Evolutionary conservation across 805 yeast genomes (phyloP).

Genomic region (Wickerhamomyces bisporus): DNA sequence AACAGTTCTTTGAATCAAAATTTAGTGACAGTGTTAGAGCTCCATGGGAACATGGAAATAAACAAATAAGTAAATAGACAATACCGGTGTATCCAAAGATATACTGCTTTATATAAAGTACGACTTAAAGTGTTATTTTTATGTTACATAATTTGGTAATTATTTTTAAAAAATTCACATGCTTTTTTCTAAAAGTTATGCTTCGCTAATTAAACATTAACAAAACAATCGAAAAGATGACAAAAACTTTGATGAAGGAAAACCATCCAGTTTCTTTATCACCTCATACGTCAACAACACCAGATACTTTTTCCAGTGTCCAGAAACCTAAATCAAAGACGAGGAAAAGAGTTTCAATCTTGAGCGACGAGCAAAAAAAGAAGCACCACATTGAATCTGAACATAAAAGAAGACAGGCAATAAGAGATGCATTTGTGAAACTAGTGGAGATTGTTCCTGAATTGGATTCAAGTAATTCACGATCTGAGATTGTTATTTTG

Average conservation of each 20-base stretch:
- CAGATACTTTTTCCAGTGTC: background rate
- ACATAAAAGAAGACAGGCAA: slow-evolving; percentile 80
- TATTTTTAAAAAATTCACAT: too few relatives aligned
- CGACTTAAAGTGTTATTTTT: too few relatives aligned
- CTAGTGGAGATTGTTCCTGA: slow-evolving; percentile 74
- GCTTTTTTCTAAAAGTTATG: too few relatives aligned
- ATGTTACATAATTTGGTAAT: too few relatives aligned
- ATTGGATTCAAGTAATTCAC: slow-evolving; percentile 58
- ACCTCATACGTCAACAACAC: background rate
- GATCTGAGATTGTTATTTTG: slow-evolving; percentile 76
- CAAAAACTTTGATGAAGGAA: too few relatives aligned
- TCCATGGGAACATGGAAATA: slow-evolving; percentile 12
- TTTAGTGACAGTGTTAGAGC: background rate
- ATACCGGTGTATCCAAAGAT: too few relatives aligned
- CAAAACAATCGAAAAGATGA: too few relatives aligned
- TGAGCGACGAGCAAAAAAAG: slow-evolving; percentile 37
- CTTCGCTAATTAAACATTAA: too few relatives aligned
- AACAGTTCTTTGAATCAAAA: slow-evolving; percentile 8
- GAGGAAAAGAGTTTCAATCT: slow-evolving; percentile 14
- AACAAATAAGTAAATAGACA: too few relatives aligned
- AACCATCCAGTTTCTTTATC: slow-evolving; percentile 1
- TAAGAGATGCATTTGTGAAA: slow-evolving; percentile 74
- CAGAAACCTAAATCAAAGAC: slow-evolving; percentile 3
- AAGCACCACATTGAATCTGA: slow-evolving; percentile 82
- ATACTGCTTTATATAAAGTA: too few relatives aligned